phyloP scores from a whole-genome alignment of 1,284 basidiomycete genomes.

The Farysia itapuensis region DNA sequence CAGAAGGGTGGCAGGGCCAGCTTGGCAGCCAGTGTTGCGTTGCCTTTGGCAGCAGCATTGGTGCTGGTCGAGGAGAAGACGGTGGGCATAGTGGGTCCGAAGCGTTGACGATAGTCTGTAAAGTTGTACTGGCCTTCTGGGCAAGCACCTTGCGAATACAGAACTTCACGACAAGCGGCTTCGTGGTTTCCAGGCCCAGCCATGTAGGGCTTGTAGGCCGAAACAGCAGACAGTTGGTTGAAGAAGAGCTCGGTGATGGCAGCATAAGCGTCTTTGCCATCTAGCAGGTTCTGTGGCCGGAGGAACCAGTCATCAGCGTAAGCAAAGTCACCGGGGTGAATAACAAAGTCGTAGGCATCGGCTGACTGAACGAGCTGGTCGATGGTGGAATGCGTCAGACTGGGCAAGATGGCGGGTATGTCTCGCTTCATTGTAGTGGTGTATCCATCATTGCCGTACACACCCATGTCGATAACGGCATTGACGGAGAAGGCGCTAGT shows the following conservation, averaged over 20 bases:
- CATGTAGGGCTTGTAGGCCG: conserved; percentile 50
- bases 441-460: conserved; percentile 58
- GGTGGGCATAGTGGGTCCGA: conserved; percentile 31
- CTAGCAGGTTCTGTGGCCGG: conserved; percentile 27
- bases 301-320: conserved; percentile 60
- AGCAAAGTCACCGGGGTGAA: conserved; percentile 58
- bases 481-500: conserved; percentile 43
- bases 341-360: conserved; percentile 29
- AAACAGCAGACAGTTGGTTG: conserved; percentile 55
- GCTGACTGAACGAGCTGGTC: conserved; percentile 14
- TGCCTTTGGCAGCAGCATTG: conserved; percentile 3
- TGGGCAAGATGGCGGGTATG: conserved; percentile 20
- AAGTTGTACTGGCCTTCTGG: conserved; percentile 44
- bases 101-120: conserved; percentile 31
- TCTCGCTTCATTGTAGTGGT: conserved; percentile 43
- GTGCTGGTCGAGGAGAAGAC: conserved; percentile 11
- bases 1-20: conserved; percentile 32
- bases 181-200: conserved; percentile 47
- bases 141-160: conserved; percentile 18
- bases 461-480: conserved; percentile 60
- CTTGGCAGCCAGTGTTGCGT: conserved; percentile 2
- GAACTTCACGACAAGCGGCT: conserved; percentile 13
- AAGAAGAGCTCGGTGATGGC: conserved; percentile 59
- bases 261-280: conserved; percentile 26
- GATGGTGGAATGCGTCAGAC: conserved; percentile 27